Conservation (phyloP, 768 basidiomycete genomes). For the Leccinum olivaceopallidum region DNA sequence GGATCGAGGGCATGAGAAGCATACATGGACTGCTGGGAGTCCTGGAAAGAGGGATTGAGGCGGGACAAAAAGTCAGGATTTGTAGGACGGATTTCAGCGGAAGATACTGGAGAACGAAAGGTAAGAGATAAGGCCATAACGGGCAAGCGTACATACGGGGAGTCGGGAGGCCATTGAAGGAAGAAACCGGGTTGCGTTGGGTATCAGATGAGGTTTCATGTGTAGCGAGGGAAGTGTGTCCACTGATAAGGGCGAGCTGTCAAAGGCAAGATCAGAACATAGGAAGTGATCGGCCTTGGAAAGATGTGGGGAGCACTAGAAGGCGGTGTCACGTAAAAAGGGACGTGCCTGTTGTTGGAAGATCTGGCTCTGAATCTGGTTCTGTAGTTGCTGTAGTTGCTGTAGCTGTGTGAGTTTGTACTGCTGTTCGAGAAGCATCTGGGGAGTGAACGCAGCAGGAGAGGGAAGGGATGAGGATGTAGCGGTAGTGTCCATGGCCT, state of each 20-base stretch:
- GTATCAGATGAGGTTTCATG: constrained; percentile 37
- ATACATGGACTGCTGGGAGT: constrained; percentile 29
- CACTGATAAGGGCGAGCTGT: constrained; percentile 71
- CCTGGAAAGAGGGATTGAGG: constrained; percentile 51
- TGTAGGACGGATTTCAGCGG: constrained; percentile 64
- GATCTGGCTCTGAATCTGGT: constrained; percentile 84
- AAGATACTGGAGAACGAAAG: constrained; percentile 46
- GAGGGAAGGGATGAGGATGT: constrained; percentile 13
- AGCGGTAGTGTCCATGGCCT: constrained; percentile 36
- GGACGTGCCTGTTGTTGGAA: constrained; percentile 82
- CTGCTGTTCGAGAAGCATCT: constrained; percentile 70
- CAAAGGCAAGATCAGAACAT: constrained; percentile 15
- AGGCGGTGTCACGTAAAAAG: not conserved
- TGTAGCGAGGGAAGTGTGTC: constrained; percentile 37
- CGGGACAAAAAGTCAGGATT: constrained; percentile 62
- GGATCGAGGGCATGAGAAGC: constrained; percentile 26
- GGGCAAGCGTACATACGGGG: constrained; percentile 49
- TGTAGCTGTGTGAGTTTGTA: constrained; percentile 77
- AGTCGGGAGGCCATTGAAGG: constrained; percentile 61
- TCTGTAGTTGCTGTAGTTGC: constrained; percentile 75
- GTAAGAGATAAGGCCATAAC: constrained; percentile 15
- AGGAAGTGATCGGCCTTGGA: constrained; percentile 5
- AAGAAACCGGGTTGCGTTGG: constrained; percentile 34
- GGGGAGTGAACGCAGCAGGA: constrained; percentile 37
- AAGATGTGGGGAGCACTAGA: not conserved